Evolutionary conservation across 495 filamentous ascomycete species (phyloP).

Genomic region (Hypomontagnella monticulosa): DNA sequence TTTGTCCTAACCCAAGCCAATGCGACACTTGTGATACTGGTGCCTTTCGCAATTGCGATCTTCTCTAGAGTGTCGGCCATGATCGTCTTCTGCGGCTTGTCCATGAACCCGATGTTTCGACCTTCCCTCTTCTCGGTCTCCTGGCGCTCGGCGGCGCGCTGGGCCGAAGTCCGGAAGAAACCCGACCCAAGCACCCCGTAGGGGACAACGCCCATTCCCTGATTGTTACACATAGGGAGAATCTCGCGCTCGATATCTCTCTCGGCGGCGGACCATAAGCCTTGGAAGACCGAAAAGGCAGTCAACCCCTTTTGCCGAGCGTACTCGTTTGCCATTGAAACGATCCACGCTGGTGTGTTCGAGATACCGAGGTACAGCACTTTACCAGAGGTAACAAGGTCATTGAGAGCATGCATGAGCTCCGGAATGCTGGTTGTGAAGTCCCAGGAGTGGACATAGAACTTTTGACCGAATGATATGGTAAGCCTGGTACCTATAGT

Average conservation of each 20-base stretch:
- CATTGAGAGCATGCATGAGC: conserved; percentile 67
- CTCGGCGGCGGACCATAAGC: conserved; percentile 59
- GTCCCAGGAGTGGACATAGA: conserved; percentile 68
- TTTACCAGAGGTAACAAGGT: conserved; percentile 61
- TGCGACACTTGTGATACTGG: conserved; percentile 60
- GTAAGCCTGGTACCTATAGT: background rate
- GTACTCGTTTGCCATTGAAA: conserved; percentile 66
- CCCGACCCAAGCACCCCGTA: conserved; percentile 66
- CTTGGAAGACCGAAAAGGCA: conserved; percentile 67
- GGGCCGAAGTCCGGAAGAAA: conserved; percentile 55
- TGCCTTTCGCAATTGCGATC: conserved; percentile 58
- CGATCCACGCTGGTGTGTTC: conserved; percentile 69
- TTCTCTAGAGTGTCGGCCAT: conserved; percentile 60
- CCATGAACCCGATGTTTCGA: too few relatives aligned
- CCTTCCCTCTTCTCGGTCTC: too few relatives aligned
- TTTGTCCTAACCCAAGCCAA: conserved; percentile 73
- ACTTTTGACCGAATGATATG: background rate
- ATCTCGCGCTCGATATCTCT: conserved; percentile 70
- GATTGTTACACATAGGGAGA: conserved; percentile 63
- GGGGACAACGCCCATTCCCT: conserved; percentile 68
- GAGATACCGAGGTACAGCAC: conserved; percentile 69
- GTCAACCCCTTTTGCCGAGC: conserved; percentile 64
- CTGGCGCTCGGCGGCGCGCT: conserved; percentile 13
- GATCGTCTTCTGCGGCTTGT: conserved; percentile 47
- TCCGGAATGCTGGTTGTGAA: conserved; percentile 65